Evolutionary conservation across 148 eudicot species (phyloP).

Genomic region (Persicaria tinctoria): DNA sequence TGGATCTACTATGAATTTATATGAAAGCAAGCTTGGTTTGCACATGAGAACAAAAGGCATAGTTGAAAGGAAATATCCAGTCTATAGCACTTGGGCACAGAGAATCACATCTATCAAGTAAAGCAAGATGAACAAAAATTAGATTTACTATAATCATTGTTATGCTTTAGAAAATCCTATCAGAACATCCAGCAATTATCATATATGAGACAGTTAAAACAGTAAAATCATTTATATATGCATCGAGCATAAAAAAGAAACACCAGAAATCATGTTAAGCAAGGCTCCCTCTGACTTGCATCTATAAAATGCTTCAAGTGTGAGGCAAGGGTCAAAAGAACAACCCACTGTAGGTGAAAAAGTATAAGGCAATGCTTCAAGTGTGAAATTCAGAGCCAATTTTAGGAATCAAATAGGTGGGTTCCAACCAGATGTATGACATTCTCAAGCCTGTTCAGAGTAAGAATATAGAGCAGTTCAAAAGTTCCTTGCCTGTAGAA

Average conservation of each 20-base stretch:
- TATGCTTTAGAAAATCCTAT: neutral
- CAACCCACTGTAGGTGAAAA: neutral
- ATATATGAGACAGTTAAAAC: neutral
- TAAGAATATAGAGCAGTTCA: conserved; percentile 1
- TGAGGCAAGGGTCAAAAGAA: neutral
- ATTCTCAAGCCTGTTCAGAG: neutral
- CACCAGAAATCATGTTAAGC: too few relatives aligned
- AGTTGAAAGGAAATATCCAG: neutral
- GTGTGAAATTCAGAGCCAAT: neutral
- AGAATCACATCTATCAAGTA: neutral
- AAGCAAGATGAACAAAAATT: neutral
- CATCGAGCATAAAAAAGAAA: too few relatives aligned
- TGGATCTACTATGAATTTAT: neutral
- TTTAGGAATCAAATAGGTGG: neutral
- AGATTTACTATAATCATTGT: neutral
- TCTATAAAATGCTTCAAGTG: neutral
- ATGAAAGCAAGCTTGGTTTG: neutral
- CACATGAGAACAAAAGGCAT: neutral
- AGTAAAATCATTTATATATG: neutral
- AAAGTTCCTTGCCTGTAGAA: conserved; percentile 55
- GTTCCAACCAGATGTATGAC: neutral
- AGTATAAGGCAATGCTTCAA: neutral
- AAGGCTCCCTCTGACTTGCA: too few relatives aligned
- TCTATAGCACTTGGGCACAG: neutral
- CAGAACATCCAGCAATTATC: neutral